Evolutionary conservation across 495 filamentous ascomycete genomes (phyloP).

Genomic region (Neurospora tetraspora): DNA sequence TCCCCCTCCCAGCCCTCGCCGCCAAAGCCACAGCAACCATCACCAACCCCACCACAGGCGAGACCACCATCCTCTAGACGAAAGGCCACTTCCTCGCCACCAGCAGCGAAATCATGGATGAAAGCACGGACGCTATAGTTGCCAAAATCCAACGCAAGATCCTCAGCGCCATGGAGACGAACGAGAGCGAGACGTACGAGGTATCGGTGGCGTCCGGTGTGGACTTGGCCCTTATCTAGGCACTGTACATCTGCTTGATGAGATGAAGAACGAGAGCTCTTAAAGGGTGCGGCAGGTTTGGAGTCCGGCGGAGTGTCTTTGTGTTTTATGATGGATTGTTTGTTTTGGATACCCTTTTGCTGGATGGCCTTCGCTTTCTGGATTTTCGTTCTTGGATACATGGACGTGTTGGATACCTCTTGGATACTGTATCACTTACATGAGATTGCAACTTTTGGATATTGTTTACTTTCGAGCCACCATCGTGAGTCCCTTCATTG

Average conservation of each 20-base stretch:
- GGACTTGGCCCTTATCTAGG: conserved; percentile 48
- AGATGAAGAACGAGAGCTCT: conserved; percentile 42
- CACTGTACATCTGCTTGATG: conserved; percentile 54
- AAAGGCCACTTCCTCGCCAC: conserved; percentile 41
- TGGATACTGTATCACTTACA: not conserved
- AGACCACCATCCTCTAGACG: conserved; percentile 24
- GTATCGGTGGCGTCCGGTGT: conserved; percentile 50
- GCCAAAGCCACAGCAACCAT: conserved; percentile 42
- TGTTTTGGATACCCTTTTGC: not conserved
- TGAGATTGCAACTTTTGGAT: too few species aligned
- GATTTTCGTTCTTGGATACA: not conserved
- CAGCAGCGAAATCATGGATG: conserved; percentile 37
- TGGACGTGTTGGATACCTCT: too few species aligned
- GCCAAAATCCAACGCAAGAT: conserved; percentile 46
- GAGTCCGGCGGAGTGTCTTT: not conserved
- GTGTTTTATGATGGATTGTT: not conserved
- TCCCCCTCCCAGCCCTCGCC: conserved; percentile 23
- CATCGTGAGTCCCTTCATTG: too few species aligned
- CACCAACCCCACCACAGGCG: conserved; percentile 26
- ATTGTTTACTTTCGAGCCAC: too few species aligned
- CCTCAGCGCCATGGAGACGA: conserved; percentile 21
- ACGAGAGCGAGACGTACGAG: conserved; percentile 29
- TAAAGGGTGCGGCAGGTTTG: too few species aligned
- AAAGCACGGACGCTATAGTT: conserved; percentile 30
- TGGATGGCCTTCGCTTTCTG: not conserved